Evolutionary conservation across 202 grass and related monocot genomes (phyloP), one percentile per base, ranked within the genome.

Genomic region (Saccharum hybrid): DNA sequence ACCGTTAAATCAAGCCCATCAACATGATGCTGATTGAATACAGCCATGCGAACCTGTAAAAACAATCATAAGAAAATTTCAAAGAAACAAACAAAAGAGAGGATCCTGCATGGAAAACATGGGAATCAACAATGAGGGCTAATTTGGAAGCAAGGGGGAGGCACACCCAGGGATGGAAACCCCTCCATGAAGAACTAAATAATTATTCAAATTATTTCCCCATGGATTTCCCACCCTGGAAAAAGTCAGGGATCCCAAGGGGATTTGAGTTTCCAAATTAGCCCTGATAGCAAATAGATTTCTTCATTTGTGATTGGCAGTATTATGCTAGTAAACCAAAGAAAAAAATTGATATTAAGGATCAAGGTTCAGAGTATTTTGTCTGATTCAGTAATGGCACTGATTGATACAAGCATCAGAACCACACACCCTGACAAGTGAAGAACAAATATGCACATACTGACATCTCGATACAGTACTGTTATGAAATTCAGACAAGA

Each of bases 21-120:
- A 67, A 98, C 95, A 83, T 98, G 96, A 83, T 98, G 96, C 54
- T 98, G 96, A 79, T 88, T 98, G 78, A 98, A 98, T 81, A 98
- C 96, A 83, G 96, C 92, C 96, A 98, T 93, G 51, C 96, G 89
- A 78, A 98, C 92, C 96, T 98, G 83, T 76, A 54, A 61, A 62
- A 77, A 64, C 19, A 74, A 16, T 36, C 14, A 14, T 3, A 48
- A 81, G 75, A 56, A 62, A 73, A 14, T 63, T 63, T 63, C 23
- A 72, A 83, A 89, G 52, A 66, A 75, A 52, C 33, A 85, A 77
- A 49, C 16, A 33, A 51, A 37, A 40, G 49, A 60, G 19, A 81
- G 12, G 68, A 83, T 8, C 7, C 33, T 57, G 65, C 21, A 71
- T 45, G 74, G 45, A 48, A 72, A 78, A 33, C 15, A 56, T 57